phyloP scores from a whole-genome alignment of 2,329 filamentous ascomycete species.

The Penicillium sp. region DNA sequence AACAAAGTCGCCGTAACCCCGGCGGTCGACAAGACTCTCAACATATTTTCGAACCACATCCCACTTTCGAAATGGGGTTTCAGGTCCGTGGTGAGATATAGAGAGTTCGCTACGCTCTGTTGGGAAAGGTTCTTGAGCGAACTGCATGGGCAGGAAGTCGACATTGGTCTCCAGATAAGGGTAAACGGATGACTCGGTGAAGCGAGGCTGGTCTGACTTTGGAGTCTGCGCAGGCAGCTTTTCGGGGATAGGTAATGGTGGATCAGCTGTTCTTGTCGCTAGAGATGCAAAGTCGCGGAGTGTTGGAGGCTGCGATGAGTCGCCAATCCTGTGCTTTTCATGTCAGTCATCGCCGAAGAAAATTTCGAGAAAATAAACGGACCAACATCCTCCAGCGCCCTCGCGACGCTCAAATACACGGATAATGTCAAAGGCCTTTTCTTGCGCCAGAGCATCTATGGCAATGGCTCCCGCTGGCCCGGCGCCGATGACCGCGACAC shows the following conservation, averaged over 20 bases:
- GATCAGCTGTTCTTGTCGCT: background rate
- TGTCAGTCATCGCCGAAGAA: background rate
- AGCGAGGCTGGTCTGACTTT: background rate
- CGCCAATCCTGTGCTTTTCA: background rate
- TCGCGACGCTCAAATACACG: conserved; percentile 1
- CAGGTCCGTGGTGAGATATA: background rate
- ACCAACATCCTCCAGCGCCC: background rate
- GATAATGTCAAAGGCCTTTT: background rate
- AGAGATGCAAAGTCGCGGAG: background rate
- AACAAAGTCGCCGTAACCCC: background rate
- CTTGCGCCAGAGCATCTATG: background rate
- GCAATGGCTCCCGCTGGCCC: background rate
- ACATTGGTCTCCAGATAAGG: conserved; percentile 1
- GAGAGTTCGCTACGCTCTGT: background rate
- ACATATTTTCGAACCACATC: background rate
- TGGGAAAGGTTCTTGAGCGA: background rate
- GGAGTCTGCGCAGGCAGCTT: background rate
- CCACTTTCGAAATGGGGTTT: background rate
- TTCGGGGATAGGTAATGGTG: background rate
- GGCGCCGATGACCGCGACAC: background rate
- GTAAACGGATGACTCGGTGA: background rate
- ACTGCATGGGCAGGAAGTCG: background rate
- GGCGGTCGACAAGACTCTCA: background rate
- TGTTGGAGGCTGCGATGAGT: background rate
- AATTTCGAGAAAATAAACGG: background rate